phyloP scores from a whole-genome alignment of 768 basidiomycete species.

The Lactifluus hygrophoroides region DNA sequence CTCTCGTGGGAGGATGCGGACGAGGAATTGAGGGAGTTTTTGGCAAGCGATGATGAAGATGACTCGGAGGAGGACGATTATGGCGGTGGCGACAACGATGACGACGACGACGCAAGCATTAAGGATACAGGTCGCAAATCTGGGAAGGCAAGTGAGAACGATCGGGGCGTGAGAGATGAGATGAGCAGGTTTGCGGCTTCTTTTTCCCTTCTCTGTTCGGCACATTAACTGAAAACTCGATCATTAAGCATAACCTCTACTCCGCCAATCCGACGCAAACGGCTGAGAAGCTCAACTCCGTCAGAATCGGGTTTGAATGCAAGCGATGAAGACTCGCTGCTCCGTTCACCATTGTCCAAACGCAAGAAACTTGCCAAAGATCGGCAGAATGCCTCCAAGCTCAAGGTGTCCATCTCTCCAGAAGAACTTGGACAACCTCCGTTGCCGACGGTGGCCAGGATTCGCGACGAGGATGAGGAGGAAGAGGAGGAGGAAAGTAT shows the following conservation, averaged over 20 bases:
- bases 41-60: slow-evolving; percentile 23
- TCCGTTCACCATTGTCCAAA: slow-evolving; percentile 69
- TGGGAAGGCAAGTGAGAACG: slow-evolving; percentile 41
- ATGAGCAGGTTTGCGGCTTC: slow-evolving; percentile 28
- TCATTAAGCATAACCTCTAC: slow-evolving; percentile 32
- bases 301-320: slow-evolving; percentile 40
- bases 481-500: slow-evolving; percentile 41
- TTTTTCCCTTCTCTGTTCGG: background rate
- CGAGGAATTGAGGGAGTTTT: slow-evolving; percentile 16
- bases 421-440: slow-evolving; percentile 12
- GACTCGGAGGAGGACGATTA: slow-evolving; percentile 26
- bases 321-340: slow-evolving; percentile 30
- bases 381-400: slow-evolving; percentile 53
- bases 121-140: background rate
- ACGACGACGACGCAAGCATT: slow-evolving; percentile 13
- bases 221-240: background rate
- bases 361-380: slow-evolving; percentile 68
- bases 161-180: slow-evolving; percentile 39
- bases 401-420: slow-evolving; percentile 44
- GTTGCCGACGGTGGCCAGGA: slow-evolving; percentile 1
- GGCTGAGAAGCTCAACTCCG: slow-evolving; percentile 63
- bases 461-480: slow-evolving; percentile 24
- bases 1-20: slow-evolving; percentile 18
- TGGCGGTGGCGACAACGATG: slow-evolving; percentile 35
- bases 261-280: slow-evolving; percentile 50